These are phyloP conservation scores for Leishmania mexicana DNA, from an alignment of 208 protist genomes.

Conservation along the genomic window DNA sequence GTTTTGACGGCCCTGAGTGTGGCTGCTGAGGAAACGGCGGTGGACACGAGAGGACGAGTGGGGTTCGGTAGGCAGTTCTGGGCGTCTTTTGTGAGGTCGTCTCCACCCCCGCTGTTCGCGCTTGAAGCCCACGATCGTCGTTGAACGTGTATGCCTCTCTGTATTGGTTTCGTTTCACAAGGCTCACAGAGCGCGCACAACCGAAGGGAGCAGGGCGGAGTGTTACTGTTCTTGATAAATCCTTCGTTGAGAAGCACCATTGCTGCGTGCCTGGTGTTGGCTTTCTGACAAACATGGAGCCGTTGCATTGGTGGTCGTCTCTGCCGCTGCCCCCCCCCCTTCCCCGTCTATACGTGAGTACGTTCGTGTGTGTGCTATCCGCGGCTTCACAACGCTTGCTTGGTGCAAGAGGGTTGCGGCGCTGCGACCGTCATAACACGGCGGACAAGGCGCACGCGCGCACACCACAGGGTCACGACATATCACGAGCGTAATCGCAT, in stretches of 20 bases:
- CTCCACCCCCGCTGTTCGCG: neutral
- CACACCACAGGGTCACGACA: no score
- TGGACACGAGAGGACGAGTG: neutral
- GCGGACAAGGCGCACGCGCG: neutral
- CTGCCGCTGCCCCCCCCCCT: neutral
- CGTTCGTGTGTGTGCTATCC: neutral
- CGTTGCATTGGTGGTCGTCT: neutral
- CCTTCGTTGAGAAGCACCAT: neutral
- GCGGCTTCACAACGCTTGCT: neutral
- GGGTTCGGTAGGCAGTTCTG: neutral
- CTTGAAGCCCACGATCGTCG: neutral
- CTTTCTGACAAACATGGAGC: neutral
- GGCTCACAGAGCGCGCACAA: neutral
- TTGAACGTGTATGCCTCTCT: neutral
- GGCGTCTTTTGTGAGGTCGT: neutral
- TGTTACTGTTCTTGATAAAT: neutral
- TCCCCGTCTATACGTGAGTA: neutral
- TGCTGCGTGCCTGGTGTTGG: neutral
- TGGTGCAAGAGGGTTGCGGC: neutral
- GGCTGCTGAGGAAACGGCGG: neutral
- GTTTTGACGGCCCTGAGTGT: slow-evolving; percentile 20
- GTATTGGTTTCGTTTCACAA: neutral
- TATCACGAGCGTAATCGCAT: neutral
- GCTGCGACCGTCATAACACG: neutral
- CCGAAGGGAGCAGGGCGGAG: neutral